Conservation (phyloP, 208 protist genomes). For the Tritrichomonas foetus region DNA sequence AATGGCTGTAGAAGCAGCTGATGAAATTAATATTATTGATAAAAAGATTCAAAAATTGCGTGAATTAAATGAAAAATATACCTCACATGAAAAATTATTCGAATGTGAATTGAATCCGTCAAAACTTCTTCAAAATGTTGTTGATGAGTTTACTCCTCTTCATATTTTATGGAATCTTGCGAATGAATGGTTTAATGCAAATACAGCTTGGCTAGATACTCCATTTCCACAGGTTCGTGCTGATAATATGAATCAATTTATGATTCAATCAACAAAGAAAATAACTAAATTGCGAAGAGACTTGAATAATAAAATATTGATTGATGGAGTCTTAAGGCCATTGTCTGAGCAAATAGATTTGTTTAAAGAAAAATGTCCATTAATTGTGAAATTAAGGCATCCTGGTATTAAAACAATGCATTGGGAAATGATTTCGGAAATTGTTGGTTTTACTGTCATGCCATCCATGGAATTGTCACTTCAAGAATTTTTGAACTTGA, state of each 20-base stretch:
- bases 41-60: not conserved
- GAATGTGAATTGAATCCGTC: not conserved
- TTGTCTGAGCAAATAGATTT: conserved; percentile 72
- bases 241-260: not conserved
- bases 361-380: conserved; percentile 83
- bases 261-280: conserved; percentile 3
- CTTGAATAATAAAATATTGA: not conserved
- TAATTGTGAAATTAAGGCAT: conserved; percentile 80
- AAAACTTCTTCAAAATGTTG: not conserved
- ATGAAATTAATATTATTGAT: not conserved
- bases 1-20: not conserved
- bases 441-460: conserved; percentile 63
- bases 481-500: conserved; percentile 67
- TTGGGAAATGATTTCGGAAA: conserved; percentile 72
- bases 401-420: conserved; percentile 62
- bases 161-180: conserved; percentile 16
- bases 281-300: not conserved
- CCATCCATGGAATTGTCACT: conserved; percentile 62
- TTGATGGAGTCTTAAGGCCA: not conserved
- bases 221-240: not conserved
- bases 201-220: not conserved
- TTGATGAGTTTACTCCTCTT: not conserved
- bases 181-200: not conserved
- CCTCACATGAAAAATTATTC: not conserved
- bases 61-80: not conserved